A percentile compares a stretch with the other conserved stretches of the same genome.
These are phyloP conservation scores for Mycena maculata DNA, from an alignment of 768 basidiomycete species.

Conservation along the genomic window DNA sequence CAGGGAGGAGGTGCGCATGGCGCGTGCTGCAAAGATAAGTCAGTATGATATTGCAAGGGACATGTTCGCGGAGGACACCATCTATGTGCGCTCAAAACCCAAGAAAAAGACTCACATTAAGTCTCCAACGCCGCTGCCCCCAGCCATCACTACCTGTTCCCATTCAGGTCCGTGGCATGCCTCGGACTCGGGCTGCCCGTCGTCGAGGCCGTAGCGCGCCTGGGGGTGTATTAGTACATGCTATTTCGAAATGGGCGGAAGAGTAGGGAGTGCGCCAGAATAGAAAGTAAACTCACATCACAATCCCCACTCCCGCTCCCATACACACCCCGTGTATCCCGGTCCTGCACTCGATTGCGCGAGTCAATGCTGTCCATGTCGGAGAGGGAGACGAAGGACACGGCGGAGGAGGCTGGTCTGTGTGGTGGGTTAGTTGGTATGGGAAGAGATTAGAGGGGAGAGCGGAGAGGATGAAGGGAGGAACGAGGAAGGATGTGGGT, in stretches of 20 bases:
- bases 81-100: too few species aligned
- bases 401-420: conserved; percentile 38
- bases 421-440: background rate
- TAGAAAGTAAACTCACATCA: background rate
- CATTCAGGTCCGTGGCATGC: background rate
- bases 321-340: background rate
- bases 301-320: background rate
- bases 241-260: too few species aligned
- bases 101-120: conserved; percentile 83
- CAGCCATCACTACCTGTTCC: conserved; percentile 57
- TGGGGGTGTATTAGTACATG: conserved; percentile 23
- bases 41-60: too few species aligned
- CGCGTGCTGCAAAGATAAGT: conserved; percentile 79
- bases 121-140: conserved; percentile 80
- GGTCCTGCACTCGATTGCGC: background rate
- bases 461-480: background rate
- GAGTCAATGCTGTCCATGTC: conserved; percentile 22
- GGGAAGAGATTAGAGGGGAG: background rate
- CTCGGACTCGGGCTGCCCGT: conserved; percentile 1
- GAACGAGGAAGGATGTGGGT: too few species aligned
- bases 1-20: conserved; percentile 84
- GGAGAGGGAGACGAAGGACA: conserved; percentile 27
- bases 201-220: conserved; percentile 28
- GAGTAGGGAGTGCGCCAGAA: too few species aligned
- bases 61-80: too few species aligned